phyloP scores from a whole-genome alignment of 768 basidiomycete genomes.

The Saitozyma podzolica region DNA sequence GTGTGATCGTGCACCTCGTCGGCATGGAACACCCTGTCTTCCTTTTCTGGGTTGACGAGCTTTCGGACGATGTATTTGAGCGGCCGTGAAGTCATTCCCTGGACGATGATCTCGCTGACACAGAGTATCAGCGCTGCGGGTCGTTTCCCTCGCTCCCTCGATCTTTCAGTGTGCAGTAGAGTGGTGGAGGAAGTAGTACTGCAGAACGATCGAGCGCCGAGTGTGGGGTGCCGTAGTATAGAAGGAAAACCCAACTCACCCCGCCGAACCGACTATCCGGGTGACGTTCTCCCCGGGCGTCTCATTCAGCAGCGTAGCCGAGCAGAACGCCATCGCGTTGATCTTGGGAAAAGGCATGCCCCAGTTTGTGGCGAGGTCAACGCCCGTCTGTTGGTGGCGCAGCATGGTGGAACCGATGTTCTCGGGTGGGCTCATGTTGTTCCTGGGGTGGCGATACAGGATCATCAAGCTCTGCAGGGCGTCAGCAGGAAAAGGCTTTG shows the following conservation, averaged over 20 bases:
- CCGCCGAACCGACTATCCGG: slow-evolving; percentile 37
- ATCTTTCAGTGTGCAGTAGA: too few species aligned
- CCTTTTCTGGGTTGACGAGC: slow-evolving; percentile 7
- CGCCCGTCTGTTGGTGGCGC: slow-evolving; percentile 17
- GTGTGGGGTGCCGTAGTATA: background rate
- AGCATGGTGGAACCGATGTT: slow-evolving; percentile 30
- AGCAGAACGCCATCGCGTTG: slow-evolving; percentile 21
- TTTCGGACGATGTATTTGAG: slow-evolving; percentile 18
- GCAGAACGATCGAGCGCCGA: too few species aligned
- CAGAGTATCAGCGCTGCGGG: background rate
- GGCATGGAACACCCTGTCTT: slow-evolving; percentile 4
- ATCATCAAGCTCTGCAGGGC: slow-evolving; percentile 27
- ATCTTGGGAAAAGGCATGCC: slow-evolving; percentile 34
- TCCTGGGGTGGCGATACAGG: slow-evolving; percentile 46
- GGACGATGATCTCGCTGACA: slow-evolving; percentile 32
- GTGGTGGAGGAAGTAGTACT: too few species aligned
- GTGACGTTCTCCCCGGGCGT: slow-evolving; percentile 14
- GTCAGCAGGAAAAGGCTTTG: too few species aligned
- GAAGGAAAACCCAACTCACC: slow-evolving; percentile 17
- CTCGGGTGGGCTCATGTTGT: slow-evolving; percentile 27
- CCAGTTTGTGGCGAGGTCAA: slow-evolving; percentile 33
- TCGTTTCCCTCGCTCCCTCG: too few species aligned
- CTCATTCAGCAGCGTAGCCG: slow-evolving; percentile 24
- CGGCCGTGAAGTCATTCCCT: slow-evolving; percentile 30
- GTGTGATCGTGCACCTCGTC: slow-evolving; percentile 25